These are phyloP conservation scores for Vitis cinerea DNA, from an alignment of 164 flowering plant genomes.

Conservation along the genomic window DNA sequence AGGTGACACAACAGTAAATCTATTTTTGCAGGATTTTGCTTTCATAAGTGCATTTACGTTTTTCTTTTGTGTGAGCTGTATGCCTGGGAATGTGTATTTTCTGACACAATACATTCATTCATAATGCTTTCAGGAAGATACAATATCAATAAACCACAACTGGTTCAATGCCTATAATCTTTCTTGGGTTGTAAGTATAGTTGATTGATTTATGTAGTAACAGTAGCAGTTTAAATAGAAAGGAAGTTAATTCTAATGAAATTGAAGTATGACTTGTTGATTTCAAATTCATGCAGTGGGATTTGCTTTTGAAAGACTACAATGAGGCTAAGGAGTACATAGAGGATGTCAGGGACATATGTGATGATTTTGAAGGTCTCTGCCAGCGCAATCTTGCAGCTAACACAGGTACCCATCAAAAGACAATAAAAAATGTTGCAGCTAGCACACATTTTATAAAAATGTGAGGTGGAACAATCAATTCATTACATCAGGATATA, in stretches of 20 bases:
- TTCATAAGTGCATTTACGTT: too few relatives aligned
- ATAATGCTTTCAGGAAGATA: conserved; percentile 62
- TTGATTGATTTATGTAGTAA: conserved; percentile 5
- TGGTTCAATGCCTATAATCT: conserved; percentile 92
- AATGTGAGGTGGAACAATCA: too few relatives aligned
- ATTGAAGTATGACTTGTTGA: not conserved
- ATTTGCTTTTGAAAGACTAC: conserved; percentile 72
- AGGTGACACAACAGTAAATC: too few relatives aligned
- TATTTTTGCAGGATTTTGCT: too few relatives aligned
- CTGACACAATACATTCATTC: not conserved
- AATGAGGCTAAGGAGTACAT: conserved; percentile 84
- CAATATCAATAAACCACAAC: conserved; percentile 91
- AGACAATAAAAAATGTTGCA: too few relatives aligned
- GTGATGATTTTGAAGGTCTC: conserved; percentile 93
- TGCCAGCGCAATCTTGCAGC: conserved; percentile 97
- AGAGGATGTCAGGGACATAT: conserved; percentile 88
- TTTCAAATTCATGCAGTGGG: conserved; percentile 55
- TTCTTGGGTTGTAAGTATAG: conserved; percentile 76
- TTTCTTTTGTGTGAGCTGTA: too few relatives aligned
- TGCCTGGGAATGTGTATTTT: not conserved
- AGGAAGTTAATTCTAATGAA: not conserved
- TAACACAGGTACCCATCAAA: conserved; percentile 63
- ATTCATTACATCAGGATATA: too few relatives aligned
- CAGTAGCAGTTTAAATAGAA: not conserved
- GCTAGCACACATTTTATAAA: too few relatives aligned